Evolutionary conservation across 768 basidiomycete species (phyloP).

Genomic region (Amanita pseudoporphyria): DNA sequence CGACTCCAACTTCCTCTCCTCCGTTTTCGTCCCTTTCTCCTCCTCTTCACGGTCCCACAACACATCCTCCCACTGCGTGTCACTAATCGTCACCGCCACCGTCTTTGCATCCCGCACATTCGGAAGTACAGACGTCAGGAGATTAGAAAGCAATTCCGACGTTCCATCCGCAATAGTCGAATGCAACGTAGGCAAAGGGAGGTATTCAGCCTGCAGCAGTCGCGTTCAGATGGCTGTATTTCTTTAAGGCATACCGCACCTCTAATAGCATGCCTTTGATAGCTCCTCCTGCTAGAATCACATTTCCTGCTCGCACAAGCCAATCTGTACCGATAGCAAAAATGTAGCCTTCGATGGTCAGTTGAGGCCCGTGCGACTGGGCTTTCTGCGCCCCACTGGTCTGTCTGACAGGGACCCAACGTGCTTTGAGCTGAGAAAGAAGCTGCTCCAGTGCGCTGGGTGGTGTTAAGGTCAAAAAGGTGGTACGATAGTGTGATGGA

Average conservation of each 20-base stretch:
- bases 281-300: conserved; percentile 62
- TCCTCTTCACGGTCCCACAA: conserved; percentile 68
- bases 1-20: conserved; percentile 30
- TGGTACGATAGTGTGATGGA: conserved; percentile 63
- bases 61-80: conserved; percentile 74
- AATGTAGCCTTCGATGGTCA: conserved; percentile 66
- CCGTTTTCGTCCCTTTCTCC: conserved; percentile 21
- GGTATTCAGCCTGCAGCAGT: conserved; percentile 60
- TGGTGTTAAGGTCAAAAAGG: conserved; percentile 67
- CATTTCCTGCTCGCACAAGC: conserved; percentile 73
- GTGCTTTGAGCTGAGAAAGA: conserved; percentile 61
- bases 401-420: conserved; percentile 66
- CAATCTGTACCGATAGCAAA: conserved; percentile 75
- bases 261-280: conserved; percentile 81
- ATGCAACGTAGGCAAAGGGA: conserved; percentile 62
- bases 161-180: conserved; percentile 57
- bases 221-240: conserved; percentile 4
- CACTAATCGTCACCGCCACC: conserved; percentile 69
- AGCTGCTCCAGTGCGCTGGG: conserved; percentile 70
- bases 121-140: conserved; percentile 67
- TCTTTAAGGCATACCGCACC: conserved; percentile 26
- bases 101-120: conserved; percentile 65
- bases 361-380: conserved; percentile 46
- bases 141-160: conserved; percentile 64
- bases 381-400: conserved; percentile 31